Conservation (phyloP, 257 asterid genomes). For the Ophiorrhiza pumila region DNA sequence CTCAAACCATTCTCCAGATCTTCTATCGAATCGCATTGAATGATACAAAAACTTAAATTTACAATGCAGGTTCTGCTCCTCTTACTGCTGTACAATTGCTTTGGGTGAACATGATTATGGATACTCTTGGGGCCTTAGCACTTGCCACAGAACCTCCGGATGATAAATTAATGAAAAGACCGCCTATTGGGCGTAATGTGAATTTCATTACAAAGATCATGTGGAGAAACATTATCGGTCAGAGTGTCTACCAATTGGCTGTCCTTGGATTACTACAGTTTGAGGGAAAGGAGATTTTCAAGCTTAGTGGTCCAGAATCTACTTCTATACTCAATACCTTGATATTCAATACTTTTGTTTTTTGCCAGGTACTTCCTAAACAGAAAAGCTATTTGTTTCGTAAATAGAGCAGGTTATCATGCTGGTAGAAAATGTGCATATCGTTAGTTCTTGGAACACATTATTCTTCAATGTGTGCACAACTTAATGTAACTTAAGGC, state of each 20-base stretch:
- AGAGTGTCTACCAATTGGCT: constrained; percentile 61
- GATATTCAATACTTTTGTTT: constrained; percentile 86
- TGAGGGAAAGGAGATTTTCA: constrained; percentile 45
- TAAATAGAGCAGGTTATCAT: not conserved
- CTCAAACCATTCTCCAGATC: not conserved
- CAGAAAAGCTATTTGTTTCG: not conserved
- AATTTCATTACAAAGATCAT: constrained; percentile 58
- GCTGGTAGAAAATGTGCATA: not conserved
- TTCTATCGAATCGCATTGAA: not conserved
- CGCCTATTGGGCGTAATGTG: constrained; percentile 61
- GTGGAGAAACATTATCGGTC: constrained; percentile 89
- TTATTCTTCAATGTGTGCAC: not conserved
- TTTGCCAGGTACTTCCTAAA: constrained; percentile 57
- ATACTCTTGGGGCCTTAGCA: constrained; percentile 83
- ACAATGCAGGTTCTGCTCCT: constrained; percentile 69
- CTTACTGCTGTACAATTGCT: constrained; percentile 80
- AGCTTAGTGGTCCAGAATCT: constrained; percentile 42
- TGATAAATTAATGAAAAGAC: constrained; percentile 64
- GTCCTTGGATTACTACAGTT: constrained; percentile 59
- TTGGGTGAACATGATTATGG: constrained; percentile 98
- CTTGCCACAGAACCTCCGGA: constrained; percentile 86
- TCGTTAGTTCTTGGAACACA: not conserved
- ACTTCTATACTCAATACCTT: constrained; percentile 51
- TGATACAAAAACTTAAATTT: not conserved
- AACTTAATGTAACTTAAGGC: not conserved